Conservation (phyloP, 2,329 filamentous ascomycete species). For the Talaromyces albobiverticillius region DNA sequence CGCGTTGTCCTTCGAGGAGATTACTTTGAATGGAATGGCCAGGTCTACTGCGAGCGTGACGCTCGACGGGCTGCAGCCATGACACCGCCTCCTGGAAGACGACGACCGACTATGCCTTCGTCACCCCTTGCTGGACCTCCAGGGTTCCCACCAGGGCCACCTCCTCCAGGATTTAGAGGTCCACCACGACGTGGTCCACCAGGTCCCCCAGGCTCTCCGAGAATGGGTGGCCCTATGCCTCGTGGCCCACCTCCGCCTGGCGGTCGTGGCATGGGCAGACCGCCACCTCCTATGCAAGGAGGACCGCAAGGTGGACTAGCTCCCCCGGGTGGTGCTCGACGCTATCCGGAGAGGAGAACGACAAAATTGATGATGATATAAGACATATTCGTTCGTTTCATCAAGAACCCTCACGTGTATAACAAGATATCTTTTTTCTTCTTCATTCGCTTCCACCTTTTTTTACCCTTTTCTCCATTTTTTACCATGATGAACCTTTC, state of each 20-base stretch:
- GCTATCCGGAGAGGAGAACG: slow-evolving; percentile 49
- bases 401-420: slow-evolving; percentile 2
- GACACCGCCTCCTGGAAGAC: slow-evolving; percentile 31
- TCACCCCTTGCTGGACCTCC: slow-evolving; percentile 32
- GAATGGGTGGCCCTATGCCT: slow-evolving; percentile 13
- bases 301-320: slow-evolving; percentile 4
- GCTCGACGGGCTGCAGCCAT: slow-evolving; percentile 59
- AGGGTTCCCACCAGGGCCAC: slow-evolving; percentile 22
- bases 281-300: slow-evolving; percentile 8
- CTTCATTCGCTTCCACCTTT: no score
- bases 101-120: slow-evolving; percentile 30
- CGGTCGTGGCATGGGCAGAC: slow-evolving; percentile 23
- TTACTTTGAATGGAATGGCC: slow-evolving; percentile 84
- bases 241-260: slow-evolving; percentile 20
- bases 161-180: slow-evolving; percentile 18
- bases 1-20: slow-evolving; percentile 71
- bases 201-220: slow-evolving; percentile 20
- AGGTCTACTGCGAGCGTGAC: slow-evolving; percentile 82
- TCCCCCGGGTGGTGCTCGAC: slow-evolving; percentile 31
- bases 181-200: slow-evolving; percentile 22
- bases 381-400: slow-evolving; percentile 18
- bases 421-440: not conserved
- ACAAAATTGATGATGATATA: slow-evolving; percentile 50
- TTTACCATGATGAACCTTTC: not conserved
- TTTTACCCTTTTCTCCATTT: not conserved